These are phyloP conservation scores for Sedum album DNA, from an alignment of 164 flowering plant genomes.

Conservation along the genomic window DNA sequence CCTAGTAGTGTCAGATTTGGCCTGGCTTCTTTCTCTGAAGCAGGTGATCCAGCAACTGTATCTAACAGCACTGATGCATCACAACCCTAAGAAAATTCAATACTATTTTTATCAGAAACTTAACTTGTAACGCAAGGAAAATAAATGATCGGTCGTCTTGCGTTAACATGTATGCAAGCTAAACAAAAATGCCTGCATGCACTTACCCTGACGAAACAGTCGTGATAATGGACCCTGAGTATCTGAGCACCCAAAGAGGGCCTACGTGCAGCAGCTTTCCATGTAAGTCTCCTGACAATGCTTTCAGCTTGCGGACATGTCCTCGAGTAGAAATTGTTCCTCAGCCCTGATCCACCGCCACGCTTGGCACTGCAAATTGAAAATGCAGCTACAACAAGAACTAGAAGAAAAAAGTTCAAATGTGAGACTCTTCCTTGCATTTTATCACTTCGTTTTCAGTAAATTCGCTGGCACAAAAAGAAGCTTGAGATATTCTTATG, in stretches of 20 bases:
- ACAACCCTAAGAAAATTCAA: slow-evolving; percentile 16
- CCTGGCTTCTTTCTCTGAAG: slow-evolving; percentile 19
- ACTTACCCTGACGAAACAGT: slow-evolving; percentile 24
- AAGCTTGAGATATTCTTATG: no score
- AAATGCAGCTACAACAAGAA: neutral
- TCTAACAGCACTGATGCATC: slow-evolving; percentile 23
- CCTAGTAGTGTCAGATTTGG: slow-evolving; percentile 17
- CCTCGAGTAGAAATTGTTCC: slow-evolving; percentile 16
- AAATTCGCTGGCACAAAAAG: neutral
- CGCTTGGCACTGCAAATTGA: neutral
- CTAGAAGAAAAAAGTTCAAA: neutral
- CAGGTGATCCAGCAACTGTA: neutral
- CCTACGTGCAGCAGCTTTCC: slow-evolving; percentile 11
- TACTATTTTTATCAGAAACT: no score
- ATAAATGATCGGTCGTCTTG: no score
- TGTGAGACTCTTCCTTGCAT: neutral
- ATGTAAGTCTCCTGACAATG: slow-evolving; percentile 17
- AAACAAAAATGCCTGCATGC: no score
- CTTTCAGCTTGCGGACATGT: slow-evolving; percentile 22
- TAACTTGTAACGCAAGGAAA: no score
- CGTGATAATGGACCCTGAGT: slow-evolving; percentile 21
- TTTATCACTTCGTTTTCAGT: neutral
- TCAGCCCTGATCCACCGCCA: slow-evolving; percentile 8
- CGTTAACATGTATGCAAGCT: no score
- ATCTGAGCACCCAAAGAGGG: slow-evolving; percentile 15